Conservation (phyloP, 805 yeast genomes). For the Lipomyces yamadae region DNA sequence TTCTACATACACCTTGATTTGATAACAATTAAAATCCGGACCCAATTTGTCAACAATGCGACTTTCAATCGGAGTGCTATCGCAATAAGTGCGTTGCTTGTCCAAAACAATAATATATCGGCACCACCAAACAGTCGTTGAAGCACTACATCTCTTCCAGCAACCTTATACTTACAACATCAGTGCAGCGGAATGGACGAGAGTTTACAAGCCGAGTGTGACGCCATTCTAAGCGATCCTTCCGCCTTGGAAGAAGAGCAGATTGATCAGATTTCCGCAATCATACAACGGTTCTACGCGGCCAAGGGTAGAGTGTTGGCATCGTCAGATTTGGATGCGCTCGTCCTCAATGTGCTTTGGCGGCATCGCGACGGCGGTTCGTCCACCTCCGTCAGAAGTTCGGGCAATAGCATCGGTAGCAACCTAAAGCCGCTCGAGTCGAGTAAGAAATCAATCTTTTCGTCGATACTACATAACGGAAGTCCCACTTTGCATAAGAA, state of each 20-base stretch:
- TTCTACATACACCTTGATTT: not conserved
- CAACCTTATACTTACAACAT: not conserved
- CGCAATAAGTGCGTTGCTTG: not conserved
- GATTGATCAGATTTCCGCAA: conserved; percentile 25
- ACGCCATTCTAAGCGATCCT: conserved; percentile 30
- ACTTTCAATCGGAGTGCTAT: not conserved
- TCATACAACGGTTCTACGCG: conserved; percentile 21
- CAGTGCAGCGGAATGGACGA: conserved; percentile 7
- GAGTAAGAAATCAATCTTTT: not conserved
- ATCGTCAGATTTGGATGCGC: conserved; percentile 30
- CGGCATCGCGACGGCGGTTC: conserved; percentile 20
- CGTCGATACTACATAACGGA: not conserved
- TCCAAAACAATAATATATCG: not conserved
- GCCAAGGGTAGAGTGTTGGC: conserved; percentile 22
- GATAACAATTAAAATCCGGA: not conserved
- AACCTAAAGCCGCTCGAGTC: not conserved
- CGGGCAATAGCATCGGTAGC: not conserved
- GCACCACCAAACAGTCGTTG: not conserved
- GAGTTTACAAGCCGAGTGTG: conserved; percentile 21
- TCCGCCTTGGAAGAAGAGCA: conserved; percentile 33
- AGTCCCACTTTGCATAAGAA: not conserved
- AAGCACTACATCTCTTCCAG: not conserved
- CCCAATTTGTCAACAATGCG: not conserved
- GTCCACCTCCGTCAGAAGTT: not conserved
- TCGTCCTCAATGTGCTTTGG: conserved; percentile 31